Evolutionary conservation across 257 asterid genomes (phyloP), one percentile per base, ranked within the genome.

Genomic region (Salvia rosmarinus): DNA sequence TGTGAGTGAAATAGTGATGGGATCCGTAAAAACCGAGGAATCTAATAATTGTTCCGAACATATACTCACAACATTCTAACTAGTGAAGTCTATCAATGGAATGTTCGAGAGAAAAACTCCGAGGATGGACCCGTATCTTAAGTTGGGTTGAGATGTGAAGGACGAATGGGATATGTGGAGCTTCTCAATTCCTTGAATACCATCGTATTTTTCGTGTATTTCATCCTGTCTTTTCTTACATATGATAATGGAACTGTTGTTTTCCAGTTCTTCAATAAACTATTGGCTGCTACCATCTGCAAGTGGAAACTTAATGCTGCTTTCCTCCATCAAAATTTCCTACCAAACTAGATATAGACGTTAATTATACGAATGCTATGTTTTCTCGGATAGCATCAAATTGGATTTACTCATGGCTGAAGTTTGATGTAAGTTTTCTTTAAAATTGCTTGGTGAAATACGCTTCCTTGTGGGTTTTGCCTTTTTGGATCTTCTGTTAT

Each of bases 401-500:
- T 42, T 46, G 17, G 44, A 20, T 43, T 16, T 63, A 49, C 37
- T 68, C 59, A 52, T 14, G 46, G 19, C 52, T 16, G 54, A 70
- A 28, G 64, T 71, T n/a, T n/a, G n/a, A n/a, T n/a, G n/a, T n/a
- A n/a, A n/a, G n/a, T n/a, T n/a, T n/a, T n/a, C n/a, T n/a, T 37
- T 59, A 50, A 39, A 5, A 39, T 25, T 65, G 59, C 35, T 52
- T 76, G 17, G 64, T 55, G 2, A 50, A 59, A 8, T 57, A 47
- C 17, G 49, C 12, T 50, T 35, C 42, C 51, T 55, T n/a, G n/a
- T n/a, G n/a, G n/a, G n/a, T n/a, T n/a, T 62, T 25, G 30, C 30
- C 72, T 13, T 59, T 50, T 64, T 70, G 72, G 39, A 47, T 69
- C 73, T 23, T 44, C 59, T 21, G 5, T 69, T 28, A 43, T 49